Conservation (phyloP, 805 yeast species). For the Yarrowia porcina region DNA sequence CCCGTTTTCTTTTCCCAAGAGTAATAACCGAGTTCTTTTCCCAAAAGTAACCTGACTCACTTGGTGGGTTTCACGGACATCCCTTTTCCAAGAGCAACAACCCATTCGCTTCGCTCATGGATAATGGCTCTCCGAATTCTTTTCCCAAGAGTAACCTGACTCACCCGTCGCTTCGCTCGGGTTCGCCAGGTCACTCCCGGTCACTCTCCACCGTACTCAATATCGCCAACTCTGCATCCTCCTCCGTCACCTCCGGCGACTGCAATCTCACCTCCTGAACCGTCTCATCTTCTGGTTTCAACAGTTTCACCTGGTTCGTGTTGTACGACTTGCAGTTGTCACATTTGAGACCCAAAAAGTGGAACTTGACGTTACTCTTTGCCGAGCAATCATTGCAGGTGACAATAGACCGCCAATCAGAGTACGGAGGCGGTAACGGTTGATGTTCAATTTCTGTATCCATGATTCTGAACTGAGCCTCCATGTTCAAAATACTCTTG, state of each 20-base stretch:
- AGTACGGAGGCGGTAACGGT: constrained; percentile 76
- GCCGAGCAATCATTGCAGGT: constrained; percentile 80
- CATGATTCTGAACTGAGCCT: constrained; percentile 77
- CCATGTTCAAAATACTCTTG: constrained; percentile 80
- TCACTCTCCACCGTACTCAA: neutral
- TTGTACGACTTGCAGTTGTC: constrained; percentile 84
- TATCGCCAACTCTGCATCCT: constrained; percentile 9
- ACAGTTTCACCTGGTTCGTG: constrained; percentile 66
- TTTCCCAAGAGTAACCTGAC: too few relatives aligned
- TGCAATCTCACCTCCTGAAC: constrained; percentile 5
- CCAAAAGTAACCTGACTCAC: too few relatives aligned
- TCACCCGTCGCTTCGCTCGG: too few relatives aligned
- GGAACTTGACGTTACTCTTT: constrained; percentile 69
- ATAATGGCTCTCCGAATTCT: too few relatives aligned
- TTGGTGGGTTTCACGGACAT: too few relatives aligned
- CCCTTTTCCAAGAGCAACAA: too few relatives aligned
- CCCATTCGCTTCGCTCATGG: too few relatives aligned
- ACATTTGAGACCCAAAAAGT: constrained; percentile 83
- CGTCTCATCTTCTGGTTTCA: constrained; percentile 54
- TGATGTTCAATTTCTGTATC: constrained; percentile 78
- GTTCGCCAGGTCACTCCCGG: too few relatives aligned
- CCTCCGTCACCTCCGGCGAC: constrained; percentile 4
- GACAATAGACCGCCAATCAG: constrained; percentile 68
- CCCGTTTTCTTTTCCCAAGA: too few relatives aligned
- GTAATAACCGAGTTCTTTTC: too few relatives aligned